Conservation (phyloP, 148 eudicot species). For the Nyssa sinensis region DNA sequence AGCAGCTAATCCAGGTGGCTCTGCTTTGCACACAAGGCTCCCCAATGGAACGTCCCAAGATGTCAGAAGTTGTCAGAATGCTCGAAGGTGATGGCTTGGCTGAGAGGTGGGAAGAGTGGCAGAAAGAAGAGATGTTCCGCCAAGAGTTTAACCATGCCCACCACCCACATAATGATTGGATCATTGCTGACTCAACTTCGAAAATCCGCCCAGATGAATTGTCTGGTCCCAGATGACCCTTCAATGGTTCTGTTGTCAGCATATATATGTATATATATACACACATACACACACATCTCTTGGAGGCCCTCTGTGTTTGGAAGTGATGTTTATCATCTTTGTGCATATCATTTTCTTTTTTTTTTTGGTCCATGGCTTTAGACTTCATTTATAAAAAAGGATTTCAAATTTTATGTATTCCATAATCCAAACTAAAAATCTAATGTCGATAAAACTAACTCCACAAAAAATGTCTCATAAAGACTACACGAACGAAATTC, state of each 20-base stretch:
- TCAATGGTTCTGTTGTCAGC: not conserved
- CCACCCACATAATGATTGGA: constrained; percentile 35
- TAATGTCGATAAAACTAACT: too few species aligned
- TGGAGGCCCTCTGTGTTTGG: not conserved
- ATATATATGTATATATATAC: too few species aligned
- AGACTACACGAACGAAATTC: too few species aligned
- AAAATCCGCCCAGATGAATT: constrained; percentile 46
- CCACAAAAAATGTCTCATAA: too few species aligned
- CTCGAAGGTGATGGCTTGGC: constrained; percentile 62
- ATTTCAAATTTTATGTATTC: too few species aligned
- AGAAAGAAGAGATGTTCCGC: constrained; percentile 41
- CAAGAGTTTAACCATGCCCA: constrained; percentile 31
- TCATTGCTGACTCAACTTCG: constrained; percentile 41
- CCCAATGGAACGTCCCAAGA: constrained; percentile 48
- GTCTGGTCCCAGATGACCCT: constrained; percentile 53
- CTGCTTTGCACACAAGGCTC: constrained; percentile 54
- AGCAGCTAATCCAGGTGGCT: constrained; percentile 53
- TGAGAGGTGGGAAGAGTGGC: constrained; percentile 65
- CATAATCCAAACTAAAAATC: too few species aligned
- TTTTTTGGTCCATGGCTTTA: not conserved
- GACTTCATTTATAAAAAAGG: not conserved
- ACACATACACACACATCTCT: too few species aligned
- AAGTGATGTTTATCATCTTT: constrained; percentile 9
- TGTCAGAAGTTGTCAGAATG: constrained; percentile 64
- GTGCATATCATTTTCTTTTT: constrained; percentile 24